Evolutionary conservation across 1,284 basidiomycete species (phyloP).

Genomic region (Ganoderma multipileum): DNA sequence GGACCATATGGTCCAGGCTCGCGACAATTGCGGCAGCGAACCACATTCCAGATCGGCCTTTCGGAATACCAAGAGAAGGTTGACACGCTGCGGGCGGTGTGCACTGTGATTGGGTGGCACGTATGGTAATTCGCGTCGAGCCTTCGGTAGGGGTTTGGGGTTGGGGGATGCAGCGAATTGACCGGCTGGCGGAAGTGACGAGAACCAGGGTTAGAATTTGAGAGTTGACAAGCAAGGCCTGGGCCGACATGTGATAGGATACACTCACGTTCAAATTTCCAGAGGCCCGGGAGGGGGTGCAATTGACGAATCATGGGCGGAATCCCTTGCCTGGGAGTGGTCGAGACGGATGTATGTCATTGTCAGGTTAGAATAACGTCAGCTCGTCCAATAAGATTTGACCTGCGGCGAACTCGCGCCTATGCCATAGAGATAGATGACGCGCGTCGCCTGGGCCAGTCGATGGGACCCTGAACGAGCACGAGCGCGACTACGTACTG

Average conservation of each 20-base stretch:
- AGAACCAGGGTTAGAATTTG: not conserved
- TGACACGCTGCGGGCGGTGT: slow-evolving; percentile 9
- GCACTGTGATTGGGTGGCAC: slow-evolving; percentile 11
- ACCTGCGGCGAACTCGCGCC: not conserved
- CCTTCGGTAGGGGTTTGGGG: not conserved
- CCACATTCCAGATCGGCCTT: slow-evolving; percentile 15
- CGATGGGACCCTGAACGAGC: not conserved
- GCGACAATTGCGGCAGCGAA: not conserved
- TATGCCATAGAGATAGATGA: not conserved
- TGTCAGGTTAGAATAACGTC: slow-evolving; percentile 6
- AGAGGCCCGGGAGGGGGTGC: not conserved
- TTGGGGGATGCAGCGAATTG: not conserved
- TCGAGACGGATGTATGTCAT: slow-evolving; percentile 4
- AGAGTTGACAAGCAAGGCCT: slow-evolving; percentile 2
- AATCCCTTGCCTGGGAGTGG: slow-evolving; percentile 1
- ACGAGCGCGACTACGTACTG: not conserved
- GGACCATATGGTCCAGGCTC: not conserved
- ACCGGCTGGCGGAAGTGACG: not conserved
- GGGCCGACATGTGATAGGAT: not conserved
- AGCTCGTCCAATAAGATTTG: slow-evolving; percentile 4
- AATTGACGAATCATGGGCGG: not conserved
- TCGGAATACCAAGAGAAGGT: slow-evolving; percentile 1
- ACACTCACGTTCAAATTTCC: not conserved
- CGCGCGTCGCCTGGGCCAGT: not conserved
- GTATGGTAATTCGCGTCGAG: not conserved